phyloP scores from a whole-genome alignment of 768 basidiomycete genomes.

The Daedalea quercina region DNA sequence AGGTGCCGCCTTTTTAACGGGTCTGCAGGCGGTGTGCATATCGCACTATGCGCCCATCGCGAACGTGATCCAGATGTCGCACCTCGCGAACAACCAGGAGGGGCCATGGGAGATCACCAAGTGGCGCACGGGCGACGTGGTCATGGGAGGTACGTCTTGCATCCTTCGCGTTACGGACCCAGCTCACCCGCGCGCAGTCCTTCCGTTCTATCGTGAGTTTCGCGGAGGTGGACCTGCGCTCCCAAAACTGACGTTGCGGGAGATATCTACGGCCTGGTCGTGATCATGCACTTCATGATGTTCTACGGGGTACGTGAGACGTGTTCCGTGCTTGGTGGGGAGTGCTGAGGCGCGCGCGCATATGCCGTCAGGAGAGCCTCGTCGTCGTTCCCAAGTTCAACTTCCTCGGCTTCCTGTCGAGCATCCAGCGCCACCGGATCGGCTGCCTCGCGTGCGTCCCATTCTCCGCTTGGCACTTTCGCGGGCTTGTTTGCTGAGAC shows the following conservation, averaged over 20 bases:
- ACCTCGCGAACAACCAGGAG: constrained; percentile 36
- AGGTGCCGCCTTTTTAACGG: constrained; percentile 35
- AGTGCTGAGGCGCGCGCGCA: neutral
- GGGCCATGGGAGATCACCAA: constrained; percentile 37
- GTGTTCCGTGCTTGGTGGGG: neutral
- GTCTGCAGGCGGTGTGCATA: constrained; percentile 31
- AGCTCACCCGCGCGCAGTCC: too few relatives aligned
- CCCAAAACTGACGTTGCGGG: too few relatives aligned
- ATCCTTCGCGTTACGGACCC: too few relatives aligned
- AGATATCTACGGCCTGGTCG: constrained; percentile 66
- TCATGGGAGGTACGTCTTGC: constrained; percentile 40
- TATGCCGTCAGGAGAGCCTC: constrained; percentile 36
- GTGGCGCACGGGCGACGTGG: constrained; percentile 55
- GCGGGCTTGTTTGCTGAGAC: neutral
- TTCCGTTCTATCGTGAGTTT: constrained; percentile 17
- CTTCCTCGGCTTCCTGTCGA: constrained; percentile 53
- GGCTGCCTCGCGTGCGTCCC: neutral
- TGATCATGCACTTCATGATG: constrained; percentile 53
- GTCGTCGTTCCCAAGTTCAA: constrained; percentile 60
- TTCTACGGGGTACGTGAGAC: constrained; percentile 42
- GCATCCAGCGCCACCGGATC: constrained; percentile 42
- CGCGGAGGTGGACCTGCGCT: too few relatives aligned
- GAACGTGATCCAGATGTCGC: constrained; percentile 28
- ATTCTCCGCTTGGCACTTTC: neutral
- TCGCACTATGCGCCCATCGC: constrained; percentile 31